These are phyloP conservation scores for Artemisia annua DNA, from an alignment of 129 eudicot genomes.

Conservation along the genomic window DNA sequence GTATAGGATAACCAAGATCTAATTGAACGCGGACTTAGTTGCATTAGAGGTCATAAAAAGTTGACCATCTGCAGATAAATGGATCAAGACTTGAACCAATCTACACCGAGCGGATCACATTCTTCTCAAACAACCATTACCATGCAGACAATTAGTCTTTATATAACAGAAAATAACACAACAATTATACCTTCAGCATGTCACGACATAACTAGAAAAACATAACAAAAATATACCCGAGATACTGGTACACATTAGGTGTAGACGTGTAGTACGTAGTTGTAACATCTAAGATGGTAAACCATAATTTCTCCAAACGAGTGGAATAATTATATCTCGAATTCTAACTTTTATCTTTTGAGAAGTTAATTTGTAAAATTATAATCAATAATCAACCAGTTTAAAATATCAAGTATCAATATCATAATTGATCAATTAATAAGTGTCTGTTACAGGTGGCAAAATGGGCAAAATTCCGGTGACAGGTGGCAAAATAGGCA, in stretches of 20 bases:
- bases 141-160: background rate
- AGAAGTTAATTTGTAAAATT: background rate
- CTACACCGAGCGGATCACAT: too few relatives aligned
- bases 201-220: background rate
- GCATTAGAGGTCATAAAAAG: too few relatives aligned
- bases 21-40: background rate
- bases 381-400: background rate
- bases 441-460: background rate
- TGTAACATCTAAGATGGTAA: too few relatives aligned
- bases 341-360: constrained; percentile 1
- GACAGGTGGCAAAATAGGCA: background rate
- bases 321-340: background rate
- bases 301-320: too few relatives aligned
- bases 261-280: too few relatives aligned
- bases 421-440: background rate
- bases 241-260: background rate
- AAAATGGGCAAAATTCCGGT: background rate
- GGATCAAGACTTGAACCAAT: too few relatives aligned
- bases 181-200: background rate
- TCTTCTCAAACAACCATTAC: too few relatives aligned
- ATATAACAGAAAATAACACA: background rate
- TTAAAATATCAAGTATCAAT: too few relatives aligned
- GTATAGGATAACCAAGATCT: background rate
- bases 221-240: too few relatives aligned
- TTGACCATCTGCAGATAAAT: too few relatives aligned